phyloP scores from a whole-genome alignment of 2,329 filamentous ascomycete genomes.

The Cladosporium sp. region DNA sequence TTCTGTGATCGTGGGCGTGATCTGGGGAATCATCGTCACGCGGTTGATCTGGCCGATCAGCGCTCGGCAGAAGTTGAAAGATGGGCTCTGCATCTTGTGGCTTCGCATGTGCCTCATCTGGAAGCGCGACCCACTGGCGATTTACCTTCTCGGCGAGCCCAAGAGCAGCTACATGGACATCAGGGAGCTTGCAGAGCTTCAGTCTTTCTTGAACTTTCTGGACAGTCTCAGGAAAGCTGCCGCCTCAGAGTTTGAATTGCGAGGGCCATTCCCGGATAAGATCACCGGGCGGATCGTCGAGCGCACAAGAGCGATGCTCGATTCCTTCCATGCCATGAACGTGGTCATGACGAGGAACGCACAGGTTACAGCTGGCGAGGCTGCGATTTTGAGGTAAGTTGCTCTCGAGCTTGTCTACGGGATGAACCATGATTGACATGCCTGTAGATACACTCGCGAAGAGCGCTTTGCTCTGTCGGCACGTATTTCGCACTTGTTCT shows the following conservation, averaged over 20 bases:
- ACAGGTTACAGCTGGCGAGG: constrained; percentile 74
- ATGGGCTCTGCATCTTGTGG: constrained; percentile 87
- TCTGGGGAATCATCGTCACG: constrained; percentile 91
- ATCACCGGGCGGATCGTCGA: constrained; percentile 73
- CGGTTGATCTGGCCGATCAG: constrained; percentile 92
- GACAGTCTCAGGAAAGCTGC: constrained; percentile 73
- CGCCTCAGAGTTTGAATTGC: constrained; percentile 82
- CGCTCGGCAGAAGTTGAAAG: constrained; percentile 81
- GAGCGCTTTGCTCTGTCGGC: constrained; percentile 81
- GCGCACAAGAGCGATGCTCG: constrained; percentile 80
- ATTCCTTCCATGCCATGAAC: constrained; percentile 95
- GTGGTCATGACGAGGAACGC: constrained; percentile 82
- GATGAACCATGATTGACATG: background rate
- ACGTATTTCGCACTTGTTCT: constrained; percentile 83
- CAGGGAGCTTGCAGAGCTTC: constrained; percentile 83
- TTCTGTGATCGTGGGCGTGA: constrained; percentile 78
- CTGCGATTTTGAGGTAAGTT: constrained; percentile 62
- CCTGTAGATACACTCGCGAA: constrained; percentile 63
- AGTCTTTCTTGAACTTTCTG: constrained; percentile 72
- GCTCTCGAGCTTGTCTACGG: no score
- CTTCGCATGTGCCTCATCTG: constrained; percentile 93
- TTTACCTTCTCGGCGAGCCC: constrained; percentile 53
- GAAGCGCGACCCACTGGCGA: constrained; percentile 85
- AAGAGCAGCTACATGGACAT: constrained; percentile 70
- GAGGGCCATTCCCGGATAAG: constrained; percentile 78